Conservation (phyloP, 805 yeast genomes). For the Ogataea methylovora region DNA sequence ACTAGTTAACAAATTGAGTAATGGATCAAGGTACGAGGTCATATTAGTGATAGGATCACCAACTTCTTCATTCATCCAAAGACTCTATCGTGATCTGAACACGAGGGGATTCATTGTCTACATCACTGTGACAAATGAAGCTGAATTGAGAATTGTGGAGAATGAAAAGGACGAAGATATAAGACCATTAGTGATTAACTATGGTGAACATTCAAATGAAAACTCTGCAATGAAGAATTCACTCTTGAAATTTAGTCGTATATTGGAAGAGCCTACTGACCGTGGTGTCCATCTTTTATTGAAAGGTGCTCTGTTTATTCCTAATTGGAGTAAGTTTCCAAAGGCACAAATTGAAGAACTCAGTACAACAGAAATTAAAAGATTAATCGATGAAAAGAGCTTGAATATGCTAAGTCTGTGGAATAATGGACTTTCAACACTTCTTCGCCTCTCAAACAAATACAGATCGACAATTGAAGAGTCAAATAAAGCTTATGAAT, state of each 20-base stretch:
- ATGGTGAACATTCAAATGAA: conserved; percentile 12
- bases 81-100: conserved; percentile 67
- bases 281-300: conserved; percentile 33
- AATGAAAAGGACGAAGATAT: conserved; percentile 63
- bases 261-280: conserved; percentile 41
- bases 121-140: conserved; percentile 60
- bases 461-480: conserved; percentile 15
- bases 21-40: conserved; percentile 73
- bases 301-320: conserved; percentile 34
- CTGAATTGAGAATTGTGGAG: conserved; percentile 44
- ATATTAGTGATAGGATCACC: conserved; percentile 73
- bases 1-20: conserved; percentile 52
- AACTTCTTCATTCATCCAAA: conserved; percentile 61
- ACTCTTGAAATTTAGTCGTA: conserved; percentile 38
- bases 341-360: conserved; percentile 22
- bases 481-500: conserved; percentile 10
- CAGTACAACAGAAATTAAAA: conserved; percentile 18
- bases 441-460: conserved; percentile 22
- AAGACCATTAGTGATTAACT: conserved; percentile 52
- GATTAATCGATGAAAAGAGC: conserved; percentile 19
- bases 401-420: conserved; percentile 17
- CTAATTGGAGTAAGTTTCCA: conserved; percentile 39
- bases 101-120: conserved; percentile 77
- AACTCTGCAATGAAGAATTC: conserved; percentile 34
- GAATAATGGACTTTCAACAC: conserved; percentile 21